Evolutionary conservation across 2,329 filamentous ascomycete species (phyloP), one percentile per base, ranked within the genome.

Genomic region (Penicillium oxalicum): DNA sequence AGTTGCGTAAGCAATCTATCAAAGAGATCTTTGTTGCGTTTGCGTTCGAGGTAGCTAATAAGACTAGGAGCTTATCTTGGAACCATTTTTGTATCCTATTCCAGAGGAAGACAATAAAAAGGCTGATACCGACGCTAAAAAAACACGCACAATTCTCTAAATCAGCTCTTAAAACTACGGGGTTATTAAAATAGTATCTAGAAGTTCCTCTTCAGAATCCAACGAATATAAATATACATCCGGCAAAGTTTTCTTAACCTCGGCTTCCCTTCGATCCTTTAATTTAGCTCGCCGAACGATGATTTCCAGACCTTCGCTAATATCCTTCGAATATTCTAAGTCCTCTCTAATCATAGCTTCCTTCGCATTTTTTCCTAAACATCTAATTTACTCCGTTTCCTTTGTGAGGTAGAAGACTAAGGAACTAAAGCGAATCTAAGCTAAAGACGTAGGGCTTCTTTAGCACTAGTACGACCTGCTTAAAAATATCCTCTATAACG

Each of bases 271-370:
- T 26, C 5, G 37, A 12, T 12, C 37, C 7, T 39, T 39, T 39
- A 12, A 39, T 12, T 26, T 39, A 12, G 34, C 41, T 44, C 11
- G 29, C 41, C 29, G 29, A 44, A 44, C n/a, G 34, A 44, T 32
- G 12, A 27, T 12, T 44, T 44, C 28, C n/a, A 44, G 41, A 44
- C 33, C 12, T 45, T 45, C 35, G 39, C 33, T 12, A 4, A 45
- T 45, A 29, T 45, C 44, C 34, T 25, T 45, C 32, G 25, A 45
- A 45, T 26, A 45, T 45, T 45, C 7, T 29, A 45, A 45, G 44
- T 39, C 34, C n/a, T 45, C 44, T 39, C 34, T 45, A 13, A 45
- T 45, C 35, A 45, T 45, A 6, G 9, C 44, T 32, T 38, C 44
- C 44, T 18, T 47, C 27, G 32, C 40, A 25, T 42, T 42, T 27